A percentile compares a stretch with the other conserved stretches of the same genome.
Evolutionary conservation across 305 asterid genomes (phyloP).

Genomic region (Euphrasia arctica): DNA sequence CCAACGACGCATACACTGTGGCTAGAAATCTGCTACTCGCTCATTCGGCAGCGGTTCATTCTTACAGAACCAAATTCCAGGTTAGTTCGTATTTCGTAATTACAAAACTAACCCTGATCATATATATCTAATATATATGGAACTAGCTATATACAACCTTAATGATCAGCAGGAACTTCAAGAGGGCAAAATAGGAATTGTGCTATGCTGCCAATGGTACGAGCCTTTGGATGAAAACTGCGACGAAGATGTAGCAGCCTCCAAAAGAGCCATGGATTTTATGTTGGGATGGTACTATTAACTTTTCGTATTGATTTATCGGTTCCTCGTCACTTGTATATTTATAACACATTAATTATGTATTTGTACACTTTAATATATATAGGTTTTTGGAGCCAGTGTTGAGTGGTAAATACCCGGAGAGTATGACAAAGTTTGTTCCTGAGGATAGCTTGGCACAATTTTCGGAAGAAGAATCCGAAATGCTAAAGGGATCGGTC

Average conservation of each 20-base stretch:
- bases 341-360: no score
- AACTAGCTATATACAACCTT: not conserved
- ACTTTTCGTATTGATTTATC: not conserved
- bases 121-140: not conserved
- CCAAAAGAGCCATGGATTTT: constrained; percentile 37
- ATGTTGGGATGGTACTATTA: constrained; percentile 36
- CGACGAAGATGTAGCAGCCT: constrained; percentile 25
- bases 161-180: constrained; percentile 28
- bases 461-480: constrained; percentile 34
- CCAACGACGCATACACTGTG: constrained; percentile 45
- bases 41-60: constrained; percentile 41
- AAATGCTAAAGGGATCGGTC: constrained; percentile 39
- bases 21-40: constrained; percentile 47
- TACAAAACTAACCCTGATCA: not conserved
- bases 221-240: constrained; percentile 29
- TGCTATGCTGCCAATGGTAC: constrained; percentile 30
- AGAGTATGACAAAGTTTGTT: constrained; percentile 34
- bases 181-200: constrained; percentile 38
- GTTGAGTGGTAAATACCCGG: constrained; percentile 37
- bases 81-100: constrained; percentile 5
- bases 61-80: constrained; percentile 44
- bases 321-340: no score
- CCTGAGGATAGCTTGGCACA: constrained; percentile 28
- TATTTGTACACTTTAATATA: not conserved
- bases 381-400: constrained; percentile 50